Conservation (phyloP, 495 filamentous ascomycete genomes). For the Penicillium flavigenum region DNA sequence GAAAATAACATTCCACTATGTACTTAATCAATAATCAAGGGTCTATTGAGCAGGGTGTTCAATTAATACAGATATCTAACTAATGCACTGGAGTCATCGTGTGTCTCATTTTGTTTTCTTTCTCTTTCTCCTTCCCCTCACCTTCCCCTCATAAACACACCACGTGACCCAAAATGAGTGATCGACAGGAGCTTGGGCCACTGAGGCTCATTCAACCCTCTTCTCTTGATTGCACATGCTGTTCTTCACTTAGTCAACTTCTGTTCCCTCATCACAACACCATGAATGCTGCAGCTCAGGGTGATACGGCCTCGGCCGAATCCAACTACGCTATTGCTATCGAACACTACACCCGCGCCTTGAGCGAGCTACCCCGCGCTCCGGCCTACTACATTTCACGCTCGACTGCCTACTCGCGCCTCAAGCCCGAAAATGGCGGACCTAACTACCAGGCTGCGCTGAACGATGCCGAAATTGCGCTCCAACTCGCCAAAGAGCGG, state of each 20-base stretch:
- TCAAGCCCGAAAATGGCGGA: constrained; percentile 47
- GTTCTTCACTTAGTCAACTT: neutral
- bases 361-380: constrained; percentile 62
- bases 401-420: constrained; percentile 75
- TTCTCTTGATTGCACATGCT: neutral
- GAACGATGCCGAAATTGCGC: constrained; percentile 75
- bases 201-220: neutral
- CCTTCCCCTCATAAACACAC: neutral
- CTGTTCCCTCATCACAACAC: neutral
- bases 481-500: constrained; percentile 66
- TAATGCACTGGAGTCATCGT: too few relatives aligned
- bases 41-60: neutral
- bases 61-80: neutral
- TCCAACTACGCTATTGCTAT: constrained; percentile 68
- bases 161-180: constrained; percentile 1
- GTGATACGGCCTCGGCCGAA: constrained; percentile 61
- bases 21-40: constrained; percentile 21
- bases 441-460: constrained; percentile 60
- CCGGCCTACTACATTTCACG: constrained; percentile 86
- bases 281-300: constrained; percentile 63
- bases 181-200: constrained; percentile 2
- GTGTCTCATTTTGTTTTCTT: neutral
- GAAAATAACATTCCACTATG: neutral
- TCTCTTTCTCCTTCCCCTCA: neutral
- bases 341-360: constrained; percentile 70